Percentiles rank a stretch among this genome's conserved stretches.
phyloP scores from a whole-genome alignment of 2,329 filamentous ascomycete genomes.

The Diplocarpon rosae region DNA sequence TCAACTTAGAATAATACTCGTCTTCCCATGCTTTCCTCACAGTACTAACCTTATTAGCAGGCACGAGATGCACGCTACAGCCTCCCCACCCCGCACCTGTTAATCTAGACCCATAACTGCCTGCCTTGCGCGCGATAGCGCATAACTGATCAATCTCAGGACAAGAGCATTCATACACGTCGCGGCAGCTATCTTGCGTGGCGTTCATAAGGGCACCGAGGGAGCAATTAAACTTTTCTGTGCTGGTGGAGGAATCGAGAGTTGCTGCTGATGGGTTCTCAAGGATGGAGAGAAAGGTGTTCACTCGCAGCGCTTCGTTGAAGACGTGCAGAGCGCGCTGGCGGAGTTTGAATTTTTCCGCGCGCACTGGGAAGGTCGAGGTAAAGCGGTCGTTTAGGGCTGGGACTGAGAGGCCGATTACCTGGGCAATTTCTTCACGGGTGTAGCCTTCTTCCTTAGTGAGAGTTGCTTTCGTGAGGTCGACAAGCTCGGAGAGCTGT shows the following conservation, averaged over 20 bases:
- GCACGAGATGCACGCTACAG: conserved; percentile 87
- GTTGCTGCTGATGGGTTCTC: conserved; percentile 33
- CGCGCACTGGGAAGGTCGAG: conserved; percentile 79
- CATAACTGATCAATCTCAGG: conserved; percentile 88
- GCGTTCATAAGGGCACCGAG: conserved; percentile 80
- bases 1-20: conserved; percentile 68
- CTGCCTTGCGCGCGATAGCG: conserved; percentile 62
- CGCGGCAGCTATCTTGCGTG: conserved; percentile 78
- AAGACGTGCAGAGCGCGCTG: conserved; percentile 89
- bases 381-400: conserved; percentile 72
- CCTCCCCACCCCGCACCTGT: conserved; percentile 97
- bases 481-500: conserved; percentile 65
- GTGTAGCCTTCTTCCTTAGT: conserved; percentile 77
- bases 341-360: conserved; percentile 75
- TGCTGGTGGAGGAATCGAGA: conserved; percentile 31
- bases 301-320: conserved; percentile 74
- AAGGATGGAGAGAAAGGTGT: conserved; percentile 74
- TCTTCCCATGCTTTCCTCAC: conserved; percentile 68
- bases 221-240: conserved; percentile 48
- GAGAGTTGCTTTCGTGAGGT: conserved; percentile 59
- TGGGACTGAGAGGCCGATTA: conserved; percentile 56
- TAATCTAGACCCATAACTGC: conserved; percentile 73
- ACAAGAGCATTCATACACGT: conserved; percentile 84
- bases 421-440: conserved; percentile 66
- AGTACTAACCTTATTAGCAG: conserved; percentile 66